Evolutionary conservation across 75 land plant species (phyloP), one percentile per base, ranked within the genome.

Genomic region (Cunninghamia lanceolata): DNA sequence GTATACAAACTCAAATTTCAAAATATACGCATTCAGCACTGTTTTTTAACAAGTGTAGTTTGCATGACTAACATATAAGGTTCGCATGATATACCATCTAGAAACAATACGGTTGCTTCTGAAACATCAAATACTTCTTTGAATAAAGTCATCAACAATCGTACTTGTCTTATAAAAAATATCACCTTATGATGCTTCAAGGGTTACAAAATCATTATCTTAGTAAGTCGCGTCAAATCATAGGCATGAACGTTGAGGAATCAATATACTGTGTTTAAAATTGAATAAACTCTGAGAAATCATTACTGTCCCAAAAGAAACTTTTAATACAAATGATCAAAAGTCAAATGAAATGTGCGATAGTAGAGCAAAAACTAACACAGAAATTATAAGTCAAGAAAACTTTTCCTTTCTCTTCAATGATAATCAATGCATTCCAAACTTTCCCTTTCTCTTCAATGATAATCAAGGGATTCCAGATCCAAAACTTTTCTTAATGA

Each of bases 1-100:
- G 94, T 87, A 43, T 79, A 63, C 40, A 17, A 10, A 83, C 84
- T 50, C 53, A 40, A 34, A 3, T 21, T 84, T 59, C 83, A 89
- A 32, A 38, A 66, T 56, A 75, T 50, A 70, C 4, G 34, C 80
- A 17, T 4, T 80, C 25, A 36, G 79, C 6, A 76, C 39, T 76
- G 4, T 38, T 14, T 76, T 38, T 77, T 77, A 10, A 11, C 82
- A 43, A 80, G 46, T 80, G 4, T 43, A 28, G 7, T 32, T 80
- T 80, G 47, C 34, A 28, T 43, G 30, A 8, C 1, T 25, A 39
- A 19, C 46, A 9, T 19, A 80, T 8, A 30, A 80, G 82, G 43
- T 76, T 80, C 46, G n/a, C 32, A 10, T 42, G 46, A 21, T 43
- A 80, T 43, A 63, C n/a, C 14, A 19, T 79, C 28, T 10, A 11